These are phyloP conservation scores for Gossypium mustelinum DNA, from an alignment of 345 rosid genomes.

Conservation along the genomic window DNA sequence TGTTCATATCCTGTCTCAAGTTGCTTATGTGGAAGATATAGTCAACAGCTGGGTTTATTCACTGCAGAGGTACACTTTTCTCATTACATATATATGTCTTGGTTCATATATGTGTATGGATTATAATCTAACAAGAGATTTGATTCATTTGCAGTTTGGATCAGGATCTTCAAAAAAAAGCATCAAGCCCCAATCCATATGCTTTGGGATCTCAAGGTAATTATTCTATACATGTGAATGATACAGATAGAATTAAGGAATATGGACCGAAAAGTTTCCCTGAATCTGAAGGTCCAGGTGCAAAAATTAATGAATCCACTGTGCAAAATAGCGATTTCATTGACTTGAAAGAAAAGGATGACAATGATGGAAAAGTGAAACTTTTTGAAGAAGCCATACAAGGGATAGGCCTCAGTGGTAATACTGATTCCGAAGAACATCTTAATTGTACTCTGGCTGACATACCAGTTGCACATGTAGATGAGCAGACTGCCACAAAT, in stretches of 20 bases:
- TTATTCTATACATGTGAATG: conserved; percentile 12
- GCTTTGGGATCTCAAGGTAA: conserved; percentile 28
- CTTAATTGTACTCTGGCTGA: conserved; percentile 32
- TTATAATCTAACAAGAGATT: conserved; percentile 26
- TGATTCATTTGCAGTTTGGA: conserved; percentile 61
- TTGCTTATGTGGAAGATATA: conserved; percentile 87
- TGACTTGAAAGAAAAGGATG: conserved; percentile 19
- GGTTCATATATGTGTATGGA: conserved; percentile 9
- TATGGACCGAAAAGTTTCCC: conserved; percentile 23
- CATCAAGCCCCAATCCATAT: conserved; percentile 29
- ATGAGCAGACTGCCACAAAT: conserved; percentile 35
- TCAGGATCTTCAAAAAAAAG: conserved; percentile 39
- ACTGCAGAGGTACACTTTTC: conserved; percentile 59
- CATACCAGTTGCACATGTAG: conserved; percentile 16
- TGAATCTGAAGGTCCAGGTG: conserved; percentile 17
- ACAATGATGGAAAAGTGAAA: conserved; percentile 16
- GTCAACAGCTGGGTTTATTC: conserved; percentile 85
- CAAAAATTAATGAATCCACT: conserved; percentile 19
- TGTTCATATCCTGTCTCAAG: conserved; percentile 77
- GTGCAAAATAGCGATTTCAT: conserved; percentile 29
- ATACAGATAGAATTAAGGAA: conserved; percentile 29
- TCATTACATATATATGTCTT: conserved; percentile 12
- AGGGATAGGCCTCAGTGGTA: conserved; percentile 22
- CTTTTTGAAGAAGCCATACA: conserved; percentile 24
- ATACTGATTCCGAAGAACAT: conserved; percentile 19